These are phyloP conservation scores for Imleria badia DNA, from an alignment of 768 basidiomycete genomes.

Conservation along the genomic window DNA sequence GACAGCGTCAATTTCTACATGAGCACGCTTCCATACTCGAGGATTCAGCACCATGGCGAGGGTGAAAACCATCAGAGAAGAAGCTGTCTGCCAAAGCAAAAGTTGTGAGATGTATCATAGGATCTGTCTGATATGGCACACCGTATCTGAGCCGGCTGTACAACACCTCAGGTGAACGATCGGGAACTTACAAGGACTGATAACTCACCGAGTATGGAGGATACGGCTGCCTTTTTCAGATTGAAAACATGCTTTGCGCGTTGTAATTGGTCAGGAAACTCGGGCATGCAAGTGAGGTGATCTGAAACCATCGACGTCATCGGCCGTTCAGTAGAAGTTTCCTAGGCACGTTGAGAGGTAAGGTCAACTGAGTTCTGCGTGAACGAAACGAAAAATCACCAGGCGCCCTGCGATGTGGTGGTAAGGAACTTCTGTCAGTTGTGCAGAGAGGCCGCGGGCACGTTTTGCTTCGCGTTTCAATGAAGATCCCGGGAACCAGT, in stretches of 20 bases:
- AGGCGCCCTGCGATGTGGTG: neutral
- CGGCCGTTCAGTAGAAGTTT: neutral
- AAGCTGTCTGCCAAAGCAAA: neutral
- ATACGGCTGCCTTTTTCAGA: neutral
- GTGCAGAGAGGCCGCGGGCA: neutral
- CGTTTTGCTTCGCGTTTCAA: slow-evolving; percentile 2
- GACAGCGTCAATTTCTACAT: neutral
- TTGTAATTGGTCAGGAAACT: too few relatives aligned
- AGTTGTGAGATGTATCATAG: neutral
- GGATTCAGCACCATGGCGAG: slow-evolving; percentile 7
- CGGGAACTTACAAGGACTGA: neutral
- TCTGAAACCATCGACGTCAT: neutral
- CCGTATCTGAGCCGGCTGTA: neutral
- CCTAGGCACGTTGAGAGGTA: neutral
- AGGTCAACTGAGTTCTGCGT: neutral
- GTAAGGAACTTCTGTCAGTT: neutral
- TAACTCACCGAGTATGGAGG: neutral
- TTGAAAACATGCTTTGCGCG: neutral
- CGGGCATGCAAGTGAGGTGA: neutral
- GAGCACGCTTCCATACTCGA: slow-evolving; percentile 3
- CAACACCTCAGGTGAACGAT: neutral
- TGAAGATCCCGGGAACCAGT: slow-evolving; percentile 11
- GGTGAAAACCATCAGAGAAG: slow-evolving; percentile 1
- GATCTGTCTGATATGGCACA: neutral
- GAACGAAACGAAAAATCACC: neutral